Conservation (phyloP, 208 protist species). For the Trypanosoma boissoni region DNA sequence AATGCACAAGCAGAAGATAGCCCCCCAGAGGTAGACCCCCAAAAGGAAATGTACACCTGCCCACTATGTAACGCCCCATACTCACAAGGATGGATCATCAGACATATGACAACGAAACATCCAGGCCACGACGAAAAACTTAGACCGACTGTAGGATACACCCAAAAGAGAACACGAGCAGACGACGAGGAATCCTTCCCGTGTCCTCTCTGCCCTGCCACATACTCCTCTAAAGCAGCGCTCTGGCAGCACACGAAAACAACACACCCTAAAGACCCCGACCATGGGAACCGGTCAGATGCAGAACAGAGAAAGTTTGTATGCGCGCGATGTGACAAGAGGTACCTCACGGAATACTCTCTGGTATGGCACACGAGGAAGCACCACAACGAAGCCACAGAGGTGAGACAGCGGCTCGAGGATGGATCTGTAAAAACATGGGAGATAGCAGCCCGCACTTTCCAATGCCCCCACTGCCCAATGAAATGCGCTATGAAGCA, state of each 20-base stretch:
- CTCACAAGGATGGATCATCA: background rate
- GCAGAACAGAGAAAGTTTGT: background rate
- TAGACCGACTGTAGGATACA: background rate
- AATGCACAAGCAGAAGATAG: slow-evolving; percentile 1
- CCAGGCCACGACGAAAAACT: slow-evolving; percentile 5
- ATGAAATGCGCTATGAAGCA: background rate
- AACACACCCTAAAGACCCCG: background rate
- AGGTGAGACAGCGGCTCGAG: background rate
- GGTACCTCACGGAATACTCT: background rate
- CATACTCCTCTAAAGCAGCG: no score
- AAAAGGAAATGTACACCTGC: background rate
- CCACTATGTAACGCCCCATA: background rate
- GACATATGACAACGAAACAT: background rate
- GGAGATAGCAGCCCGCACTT: background rate
- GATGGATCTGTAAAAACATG: background rate
- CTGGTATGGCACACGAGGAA: slow-evolving; percentile 4
- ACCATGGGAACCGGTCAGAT: background rate
- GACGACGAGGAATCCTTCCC: background rate
- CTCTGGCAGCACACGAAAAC: background rate
- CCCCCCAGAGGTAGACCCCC: no score
- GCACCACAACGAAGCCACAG: background rate
- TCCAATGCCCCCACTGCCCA: slow-evolving; percentile 1
- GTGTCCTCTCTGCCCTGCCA: background rate
- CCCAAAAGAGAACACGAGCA: background rate
- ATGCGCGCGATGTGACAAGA: background rate